Evolutionary conservation across 2,329 filamentous ascomycete species (phyloP).

Genomic region (Didymella keratinophila): DNA sequence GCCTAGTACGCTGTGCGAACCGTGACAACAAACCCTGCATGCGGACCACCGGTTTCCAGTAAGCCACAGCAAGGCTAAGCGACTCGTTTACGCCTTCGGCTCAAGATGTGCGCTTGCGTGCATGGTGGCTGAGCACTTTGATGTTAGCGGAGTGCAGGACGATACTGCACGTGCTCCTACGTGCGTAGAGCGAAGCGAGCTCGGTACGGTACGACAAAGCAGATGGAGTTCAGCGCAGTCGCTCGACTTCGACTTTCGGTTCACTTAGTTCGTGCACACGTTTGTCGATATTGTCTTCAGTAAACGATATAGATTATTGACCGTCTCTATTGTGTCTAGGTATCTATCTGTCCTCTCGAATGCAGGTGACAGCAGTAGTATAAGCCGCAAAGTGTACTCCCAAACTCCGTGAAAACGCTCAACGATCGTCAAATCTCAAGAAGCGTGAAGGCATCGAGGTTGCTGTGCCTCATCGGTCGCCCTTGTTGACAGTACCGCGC

Average conservation of each 20-base stretch:
- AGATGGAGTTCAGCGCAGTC: not conserved
- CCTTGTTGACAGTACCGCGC: conserved; percentile 1
- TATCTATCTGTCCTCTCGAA: not conserved
- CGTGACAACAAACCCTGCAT: conserved; percentile 11
- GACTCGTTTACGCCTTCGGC: conserved; percentile 1
- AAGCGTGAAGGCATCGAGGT: not conserved
- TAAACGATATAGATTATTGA: not conserved
- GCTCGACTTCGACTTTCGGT: not conserved
- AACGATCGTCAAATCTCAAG: not conserved
- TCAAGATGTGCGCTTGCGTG: conserved; percentile 1
- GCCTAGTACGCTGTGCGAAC: conserved; percentile 1
- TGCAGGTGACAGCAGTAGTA: not conserved
- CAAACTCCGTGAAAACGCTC: not conserved
- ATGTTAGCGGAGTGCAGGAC: not conserved
- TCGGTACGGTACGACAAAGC: not conserved
- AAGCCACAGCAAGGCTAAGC: conserved; percentile 11
- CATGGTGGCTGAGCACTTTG: conserved; percentile 6
- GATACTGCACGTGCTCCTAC: conserved; percentile 2
- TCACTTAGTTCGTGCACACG: not conserved
- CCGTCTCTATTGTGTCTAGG: not conserved
- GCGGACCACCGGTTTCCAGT: not conserved
- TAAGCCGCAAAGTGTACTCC: not conserved
- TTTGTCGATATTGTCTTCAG: not conserved
- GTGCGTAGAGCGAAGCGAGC: not conserved
- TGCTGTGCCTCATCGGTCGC: not conserved